Conservation (phyloP, 2,329 filamentous ascomycete genomes). For the Stagonosporopsis tanaceti region DNA sequence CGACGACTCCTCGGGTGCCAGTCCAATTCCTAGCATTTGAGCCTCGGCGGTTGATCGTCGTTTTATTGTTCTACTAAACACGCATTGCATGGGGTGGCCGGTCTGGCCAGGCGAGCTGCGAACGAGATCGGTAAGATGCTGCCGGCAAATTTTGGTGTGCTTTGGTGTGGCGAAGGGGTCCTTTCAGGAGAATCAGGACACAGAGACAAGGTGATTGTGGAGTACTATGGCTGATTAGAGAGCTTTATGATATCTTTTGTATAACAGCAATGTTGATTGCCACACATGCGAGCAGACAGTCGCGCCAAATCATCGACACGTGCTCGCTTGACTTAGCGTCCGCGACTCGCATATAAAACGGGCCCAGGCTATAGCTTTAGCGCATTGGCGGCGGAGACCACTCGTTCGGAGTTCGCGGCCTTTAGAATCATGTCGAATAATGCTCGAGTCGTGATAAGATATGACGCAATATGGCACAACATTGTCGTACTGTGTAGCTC, state of each 20-base stretch:
- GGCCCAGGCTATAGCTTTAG: constrained; percentile 15
- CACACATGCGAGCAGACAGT: constrained; percentile 1
- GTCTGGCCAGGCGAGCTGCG: constrained; percentile 15
- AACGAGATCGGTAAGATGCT: constrained; percentile 8
- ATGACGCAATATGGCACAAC: constrained; percentile 15
- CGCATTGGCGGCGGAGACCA: constrained; percentile 6
- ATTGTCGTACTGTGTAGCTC: not conserved
- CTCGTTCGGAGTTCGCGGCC: constrained; percentile 9
- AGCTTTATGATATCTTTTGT: constrained; percentile 11
- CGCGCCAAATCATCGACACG: constrained; percentile 13
- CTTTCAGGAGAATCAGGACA: not conserved
- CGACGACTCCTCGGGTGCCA: constrained; percentile 30
- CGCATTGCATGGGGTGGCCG: constrained; percentile 19
- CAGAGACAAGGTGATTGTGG: not conserved
- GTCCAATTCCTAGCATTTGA: constrained; percentile 10
- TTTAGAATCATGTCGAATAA: constrained; percentile 3
- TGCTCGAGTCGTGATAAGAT: constrained; percentile 12
- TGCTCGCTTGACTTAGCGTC: constrained; percentile 36
- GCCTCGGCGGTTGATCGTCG: constrained; percentile 10
- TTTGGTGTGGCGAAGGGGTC: not conserved
- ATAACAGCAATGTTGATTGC: constrained; percentile 20
- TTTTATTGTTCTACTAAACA: constrained; percentile 26
- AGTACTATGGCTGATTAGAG: not conserved
- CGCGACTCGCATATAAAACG: constrained; percentile 30
- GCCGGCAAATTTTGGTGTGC: not conserved